A percentile compares a stretch with the other conserved stretches of the same genome.
These are phyloP conservation scores for Oldenlandia corymbosa DNA, from an alignment of 257 asterid genomes.

Conservation along the genomic window DNA sequence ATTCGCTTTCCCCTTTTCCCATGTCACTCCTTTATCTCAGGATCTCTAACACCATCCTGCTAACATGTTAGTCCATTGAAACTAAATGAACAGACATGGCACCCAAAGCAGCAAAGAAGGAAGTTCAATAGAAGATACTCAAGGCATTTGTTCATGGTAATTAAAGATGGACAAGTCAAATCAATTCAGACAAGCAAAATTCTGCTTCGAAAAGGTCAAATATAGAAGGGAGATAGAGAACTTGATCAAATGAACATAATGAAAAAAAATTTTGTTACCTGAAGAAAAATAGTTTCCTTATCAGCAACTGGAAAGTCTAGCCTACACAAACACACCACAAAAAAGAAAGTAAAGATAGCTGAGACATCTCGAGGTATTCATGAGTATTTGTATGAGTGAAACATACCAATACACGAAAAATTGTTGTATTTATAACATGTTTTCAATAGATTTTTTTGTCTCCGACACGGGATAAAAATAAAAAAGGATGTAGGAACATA, in stretches of 20 bases:
- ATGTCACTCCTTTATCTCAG: neutral
- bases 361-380: neutral
- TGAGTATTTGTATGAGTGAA: neutral
- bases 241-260: neutral
- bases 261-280: constrained; percentile 39
- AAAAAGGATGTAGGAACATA: too few species aligned
- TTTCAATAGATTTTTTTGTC: too few species aligned
- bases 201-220: neutral
- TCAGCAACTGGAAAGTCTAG: constrained; percentile 68
- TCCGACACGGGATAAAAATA: too few species aligned
- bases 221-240: neutral
- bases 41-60: neutral
- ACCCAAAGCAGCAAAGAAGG: neutral
- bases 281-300: constrained; percentile 68
- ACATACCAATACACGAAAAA: neutral
- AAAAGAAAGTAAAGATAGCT: constrained; percentile 22
- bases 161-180: neutral
- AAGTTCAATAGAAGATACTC: neutral
- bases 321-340: constrained; percentile 47
- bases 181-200: neutral
- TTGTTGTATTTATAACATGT: neutral
- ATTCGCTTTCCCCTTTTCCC: neutral
- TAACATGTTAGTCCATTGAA: neutral
- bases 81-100: neutral
- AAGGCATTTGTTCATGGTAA: neutral